These are phyloP conservation scores for Vickermania spadyakhi DNA, from an alignment of 208 protist species.

Conservation along the genomic window DNA sequence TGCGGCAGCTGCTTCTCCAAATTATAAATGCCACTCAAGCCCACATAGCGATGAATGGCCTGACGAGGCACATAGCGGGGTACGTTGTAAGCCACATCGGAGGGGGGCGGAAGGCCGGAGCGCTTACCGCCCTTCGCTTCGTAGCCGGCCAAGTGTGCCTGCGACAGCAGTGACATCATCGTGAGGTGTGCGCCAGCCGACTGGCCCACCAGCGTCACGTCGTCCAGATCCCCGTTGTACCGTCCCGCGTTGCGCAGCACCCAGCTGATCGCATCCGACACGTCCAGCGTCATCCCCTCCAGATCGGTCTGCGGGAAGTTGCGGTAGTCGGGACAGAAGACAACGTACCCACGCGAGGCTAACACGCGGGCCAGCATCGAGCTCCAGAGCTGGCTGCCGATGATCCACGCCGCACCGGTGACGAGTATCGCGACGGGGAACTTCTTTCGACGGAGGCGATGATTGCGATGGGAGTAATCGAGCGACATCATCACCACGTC, in stretches of 20 bases:
- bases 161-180: conserved; percentile 80
- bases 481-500: conserved; percentile 45
- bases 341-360: conserved; percentile 66
- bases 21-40: conserved; percentile 64
- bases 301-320: conserved; percentile 89
- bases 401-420: conserved; percentile 78
- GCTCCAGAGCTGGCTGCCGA: conserved; percentile 75
- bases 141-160: conserved; percentile 66
- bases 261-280: conserved; percentile 81
- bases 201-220: conserved; percentile 74
- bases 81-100: conserved; percentile 15
- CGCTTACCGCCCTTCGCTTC: conserved; percentile 8
- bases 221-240: conserved; percentile 74
- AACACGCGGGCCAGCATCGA: conserved; percentile 71
- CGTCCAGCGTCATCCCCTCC: conserved; percentile 85
- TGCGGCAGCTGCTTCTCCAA: conserved; percentile 43
- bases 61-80: conserved; percentile 29
- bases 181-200: conserved; percentile 79
- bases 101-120: conserved; percentile 6
- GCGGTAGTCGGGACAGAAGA: conserved; percentile 89
- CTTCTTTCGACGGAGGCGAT: conserved; percentile 36
- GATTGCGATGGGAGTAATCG: conserved; percentile 26
- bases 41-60: conserved; percentile 37
- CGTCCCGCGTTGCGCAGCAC: conserved; percentile 76
- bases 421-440: conserved; percentile 75